These are phyloP conservation scores for Hypoxylon fragiforme DNA, from an alignment of 495 filamentous ascomycete species.

Conservation along the genomic window DNA sequence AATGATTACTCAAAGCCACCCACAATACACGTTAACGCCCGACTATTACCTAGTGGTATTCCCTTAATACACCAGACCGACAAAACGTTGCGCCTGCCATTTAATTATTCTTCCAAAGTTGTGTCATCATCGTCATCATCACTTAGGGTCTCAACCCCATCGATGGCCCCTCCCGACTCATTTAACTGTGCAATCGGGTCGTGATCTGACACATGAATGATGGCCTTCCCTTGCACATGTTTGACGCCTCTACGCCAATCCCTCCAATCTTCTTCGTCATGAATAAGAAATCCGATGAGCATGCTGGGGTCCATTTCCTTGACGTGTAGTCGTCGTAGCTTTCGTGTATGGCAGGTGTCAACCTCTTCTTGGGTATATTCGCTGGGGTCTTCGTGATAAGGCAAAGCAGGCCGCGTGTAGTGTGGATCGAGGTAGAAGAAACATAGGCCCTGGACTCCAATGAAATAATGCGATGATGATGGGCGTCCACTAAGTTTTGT, in stretches of 20 bases:
- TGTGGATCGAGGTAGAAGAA: slow-evolving; percentile 98
- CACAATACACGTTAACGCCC: slow-evolving; percentile 20
- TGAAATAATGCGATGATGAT: slow-evolving; percentile 93
- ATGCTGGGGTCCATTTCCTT: slow-evolving; percentile 98
- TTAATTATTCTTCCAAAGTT: slow-evolving; percentile 37
- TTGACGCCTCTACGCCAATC: slow-evolving; percentile 73
- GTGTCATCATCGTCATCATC: slow-evolving; percentile 56
- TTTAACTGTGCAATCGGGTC: slow-evolving; percentile 58
- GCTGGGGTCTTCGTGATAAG: slow-evolving; percentile 52
- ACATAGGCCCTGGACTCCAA: slow-evolving; percentile 85
- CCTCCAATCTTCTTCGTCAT: slow-evolving; percentile 78
- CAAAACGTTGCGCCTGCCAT: slow-evolving; percentile 36
- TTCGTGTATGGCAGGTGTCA: slow-evolving; percentile 82
- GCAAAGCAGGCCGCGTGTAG: slow-evolving; percentile 69
- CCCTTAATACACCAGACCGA: slow-evolving; percentile 13
- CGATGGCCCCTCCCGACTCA: slow-evolving; percentile 73
- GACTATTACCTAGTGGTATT: slow-evolving; percentile 33
- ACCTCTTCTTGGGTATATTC: slow-evolving; percentile 72
- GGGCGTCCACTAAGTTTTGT: slow-evolving; percentile 74
- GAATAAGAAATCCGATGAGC: slow-evolving; percentile 94
- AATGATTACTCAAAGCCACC: slow-evolving; percentile 11
- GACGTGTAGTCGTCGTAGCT: slow-evolving; percentile 78
- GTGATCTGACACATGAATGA: slow-evolving; percentile 76
- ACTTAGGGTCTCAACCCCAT: slow-evolving; percentile 82
- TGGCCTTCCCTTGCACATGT: slow-evolving; percentile 73